Conservation (phyloP, 805 yeast genomes). For the Blastobotrys muscicola region DNA sequence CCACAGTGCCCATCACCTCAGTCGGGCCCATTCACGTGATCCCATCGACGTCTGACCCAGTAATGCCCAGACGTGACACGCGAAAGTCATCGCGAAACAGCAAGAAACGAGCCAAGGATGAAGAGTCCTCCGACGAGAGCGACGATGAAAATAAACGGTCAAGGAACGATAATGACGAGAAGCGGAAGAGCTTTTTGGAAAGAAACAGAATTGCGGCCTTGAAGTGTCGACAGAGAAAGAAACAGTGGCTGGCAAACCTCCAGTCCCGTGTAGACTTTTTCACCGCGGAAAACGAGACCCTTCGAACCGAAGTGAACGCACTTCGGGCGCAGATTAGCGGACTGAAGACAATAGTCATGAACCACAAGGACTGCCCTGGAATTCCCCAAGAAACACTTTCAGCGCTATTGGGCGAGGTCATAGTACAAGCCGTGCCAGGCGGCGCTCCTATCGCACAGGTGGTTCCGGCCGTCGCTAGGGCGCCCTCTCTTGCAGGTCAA, state of each 20-base stretch:
- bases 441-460: no score
- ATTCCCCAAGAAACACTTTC: conserved; percentile 4
- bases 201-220: conserved; percentile 92
- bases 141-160: not conserved
- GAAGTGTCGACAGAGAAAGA: conserved; percentile 90
- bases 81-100: no score
- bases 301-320: conserved; percentile 48
- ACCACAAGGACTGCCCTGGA: conserved; percentile 10
- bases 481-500: no score
- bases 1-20: not conserved
- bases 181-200: conserved; percentile 69
- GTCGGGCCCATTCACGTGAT: no score
- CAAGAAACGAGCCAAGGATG: no score
- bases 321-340: conserved; percentile 49
- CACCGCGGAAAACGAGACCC: conserved; percentile 57
- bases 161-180: conserved; percentile 31
- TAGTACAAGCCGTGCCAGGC: no score
- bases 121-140: not conserved
- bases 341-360: conserved; percentile 20
- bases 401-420: not conserved
- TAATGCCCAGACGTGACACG: no score
- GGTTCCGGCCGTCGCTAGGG: no score
- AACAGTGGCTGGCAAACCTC: conserved; percentile 75
- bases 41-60: no score
- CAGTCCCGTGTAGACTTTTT: conserved; percentile 68